Percentiles rank a stretch among this genome's conserved stretches.
Conservation (phyloP, 805 yeast genomes). For the Candida germanica region DNA sequence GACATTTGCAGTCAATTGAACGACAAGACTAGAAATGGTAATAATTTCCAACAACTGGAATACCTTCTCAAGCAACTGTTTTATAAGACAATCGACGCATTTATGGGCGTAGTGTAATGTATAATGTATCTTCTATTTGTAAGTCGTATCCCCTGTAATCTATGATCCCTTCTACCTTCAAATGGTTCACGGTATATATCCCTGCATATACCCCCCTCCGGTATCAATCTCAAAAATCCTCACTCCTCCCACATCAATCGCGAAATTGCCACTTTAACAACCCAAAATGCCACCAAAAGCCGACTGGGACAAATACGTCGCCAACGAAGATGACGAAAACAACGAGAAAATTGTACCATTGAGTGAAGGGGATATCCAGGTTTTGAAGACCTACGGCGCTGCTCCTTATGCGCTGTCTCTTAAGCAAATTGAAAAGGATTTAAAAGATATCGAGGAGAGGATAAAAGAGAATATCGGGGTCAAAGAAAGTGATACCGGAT, state of each 20-base stretch:
- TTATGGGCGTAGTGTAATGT: no score
- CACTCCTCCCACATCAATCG: not conserved
- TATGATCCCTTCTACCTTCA: no score
- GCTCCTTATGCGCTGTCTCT: constrained; percentile 89
- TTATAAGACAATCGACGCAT: no score
- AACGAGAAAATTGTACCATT: constrained; percentile 82
- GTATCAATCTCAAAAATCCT: no score
- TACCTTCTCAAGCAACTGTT: not conserved
- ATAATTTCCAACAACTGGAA: not conserved
- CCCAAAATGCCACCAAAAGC: constrained; percentile 86
- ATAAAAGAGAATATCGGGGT: constrained; percentile 94
- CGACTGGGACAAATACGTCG: constrained; percentile 96
- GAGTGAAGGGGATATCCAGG: constrained; percentile 96
- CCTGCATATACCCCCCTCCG: no score
- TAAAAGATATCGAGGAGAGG: constrained; percentile 76
- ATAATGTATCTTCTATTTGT: no score
- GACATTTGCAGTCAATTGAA: not conserved
- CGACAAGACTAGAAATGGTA: not conserved
- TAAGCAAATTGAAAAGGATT: constrained; percentile 81
- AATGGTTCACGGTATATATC: no score
- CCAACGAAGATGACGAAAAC: constrained; percentile 65
- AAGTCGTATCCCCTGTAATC: no score
- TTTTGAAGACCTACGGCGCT: constrained; percentile 92
- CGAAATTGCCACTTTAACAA: not conserved
- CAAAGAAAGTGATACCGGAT: constrained; percentile 96